Percentiles rank a stretch among this genome's conserved stretches.
Conservation (phyloP, 345 rosid species). For the Stellera chamaejasme region DNA sequence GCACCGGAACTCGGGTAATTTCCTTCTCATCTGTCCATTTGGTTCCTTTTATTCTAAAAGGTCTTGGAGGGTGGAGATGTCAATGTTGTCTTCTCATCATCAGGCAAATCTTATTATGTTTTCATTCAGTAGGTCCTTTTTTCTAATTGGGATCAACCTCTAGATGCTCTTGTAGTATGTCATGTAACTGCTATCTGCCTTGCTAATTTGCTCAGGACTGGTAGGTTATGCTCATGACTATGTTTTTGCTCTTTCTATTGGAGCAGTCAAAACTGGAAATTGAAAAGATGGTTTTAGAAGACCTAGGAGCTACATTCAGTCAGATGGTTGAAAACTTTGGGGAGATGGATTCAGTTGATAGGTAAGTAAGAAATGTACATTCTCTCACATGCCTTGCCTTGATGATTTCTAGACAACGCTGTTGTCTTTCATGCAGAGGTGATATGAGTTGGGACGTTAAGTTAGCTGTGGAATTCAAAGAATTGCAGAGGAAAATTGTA, state of each 20-base stretch:
- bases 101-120: not conserved
- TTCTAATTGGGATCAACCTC: not conserved
- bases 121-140: not conserved
- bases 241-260: slow-evolving; percentile 20
- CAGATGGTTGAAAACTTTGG: slow-evolving; percentile 63
- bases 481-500: slow-evolving; percentile 48
- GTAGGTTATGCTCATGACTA: not conserved
- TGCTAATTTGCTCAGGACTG: not conserved
- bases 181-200: not conserved
- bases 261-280: slow-evolving; percentile 37
- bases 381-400: not conserved
- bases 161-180: not conserved
- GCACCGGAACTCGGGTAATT: slow-evolving; percentile 27
- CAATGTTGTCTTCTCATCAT: not conserved
- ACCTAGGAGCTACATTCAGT: slow-evolving; percentile 43
- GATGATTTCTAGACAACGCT: not conserved
- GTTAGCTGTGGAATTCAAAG: slow-evolving; percentile 47
- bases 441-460: slow-evolving; percentile 51
- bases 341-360: slow-evolving; percentile 27
- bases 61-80: not conserved
- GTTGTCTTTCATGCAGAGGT: slow-evolving; percentile 34
- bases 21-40: slow-evolving; percentile 5
- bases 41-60: not conserved
- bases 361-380: slow-evolving; percentile 24
- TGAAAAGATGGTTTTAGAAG: slow-evolving; percentile 59